Evolutionary conservation across 345 rosid genomes (phyloP), one percentile per base, ranked within the genome.

Genomic region (Rhodamnia argentea): DNA sequence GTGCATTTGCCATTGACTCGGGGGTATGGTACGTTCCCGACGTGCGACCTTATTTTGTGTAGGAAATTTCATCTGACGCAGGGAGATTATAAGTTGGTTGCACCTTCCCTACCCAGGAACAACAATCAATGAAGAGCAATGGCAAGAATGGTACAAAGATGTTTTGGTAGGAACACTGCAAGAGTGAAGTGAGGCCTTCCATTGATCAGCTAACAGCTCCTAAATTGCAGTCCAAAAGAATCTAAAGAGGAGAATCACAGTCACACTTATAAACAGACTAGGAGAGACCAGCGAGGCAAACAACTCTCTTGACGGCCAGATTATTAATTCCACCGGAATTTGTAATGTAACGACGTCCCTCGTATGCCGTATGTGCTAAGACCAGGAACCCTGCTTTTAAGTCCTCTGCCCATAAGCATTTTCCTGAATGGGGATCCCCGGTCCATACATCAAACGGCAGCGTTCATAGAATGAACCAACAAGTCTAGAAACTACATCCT

Each of bases 401-500:
- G 92, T 93, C 88, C 93, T 91, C 86, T 93, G 93, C 76, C 86
- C 93, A 47, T 88, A 90, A 14, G 97, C 84, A 84, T 93, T 92
- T 86, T 96, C 95, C 27, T 91, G 95, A 53, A 95, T 88, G 75
- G 57, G 93, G 82, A 93, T 90, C 59, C 91, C 98, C n/a, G 97
- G 96, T 54, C 98, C 99, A 85, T 95, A 95, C 54, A 97, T 91
- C 91, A 96, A 86, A 24, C 91, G 87, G 89, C 99, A 97, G 59
- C 95, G 94, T 32, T 97, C 96, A 26, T 90, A 91, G 86, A 96
- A 96, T 47, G 98, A 95, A 74, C 97, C 93, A 75, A 97, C 92
- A 86, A 97, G 87, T 90, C 93, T 91, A 50, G 97, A 92, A 84
- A 93, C 94, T 37, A 96, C 99, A 96, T 98, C 91, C 94, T 95